These are phyloP conservation scores for Atractiella rhizophila DNA, from an alignment of 768 basidiomycete species.

Conservation along the genomic window DNA sequence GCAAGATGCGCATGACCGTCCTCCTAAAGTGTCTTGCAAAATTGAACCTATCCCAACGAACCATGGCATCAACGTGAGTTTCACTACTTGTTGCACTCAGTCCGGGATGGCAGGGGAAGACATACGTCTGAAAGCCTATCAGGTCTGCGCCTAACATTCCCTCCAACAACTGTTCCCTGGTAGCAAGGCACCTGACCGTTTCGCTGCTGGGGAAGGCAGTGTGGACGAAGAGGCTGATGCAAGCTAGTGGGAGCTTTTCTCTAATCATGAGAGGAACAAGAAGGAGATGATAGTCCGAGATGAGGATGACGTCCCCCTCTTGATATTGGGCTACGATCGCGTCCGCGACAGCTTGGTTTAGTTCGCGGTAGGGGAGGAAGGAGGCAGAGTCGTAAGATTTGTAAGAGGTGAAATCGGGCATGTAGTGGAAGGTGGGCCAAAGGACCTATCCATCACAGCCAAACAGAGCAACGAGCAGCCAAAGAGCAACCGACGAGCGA, in stretches of 20 bases:
- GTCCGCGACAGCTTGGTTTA: slow-evolving; percentile 65
- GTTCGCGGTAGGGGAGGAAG: slow-evolving; percentile 54
- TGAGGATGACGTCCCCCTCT: slow-evolving; percentile 52
- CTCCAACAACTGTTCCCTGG: slow-evolving; percentile 75
- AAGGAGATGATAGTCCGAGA: slow-evolving; percentile 80
- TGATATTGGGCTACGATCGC: slow-evolving; percentile 51
- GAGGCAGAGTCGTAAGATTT: slow-evolving; percentile 36
- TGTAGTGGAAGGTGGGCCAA: slow-evolving; percentile 95
- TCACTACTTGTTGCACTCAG: too few relatives aligned
- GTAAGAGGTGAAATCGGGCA: too few relatives aligned
- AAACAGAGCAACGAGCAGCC: too few relatives aligned
- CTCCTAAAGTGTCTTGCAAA: slow-evolving; percentile 86
- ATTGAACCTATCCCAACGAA: too few relatives aligned
- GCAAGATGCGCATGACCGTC: slow-evolving; percentile 79
- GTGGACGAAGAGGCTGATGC: slow-evolving; percentile 72
- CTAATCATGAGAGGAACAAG: slow-evolving; percentile 68
- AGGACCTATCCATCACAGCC: slow-evolving; percentile 23
- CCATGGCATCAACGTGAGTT: too few relatives aligned
- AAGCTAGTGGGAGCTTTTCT: slow-evolving; percentile 37
- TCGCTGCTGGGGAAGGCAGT: slow-evolving; percentile 94
- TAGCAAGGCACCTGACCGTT: slow-evolving; percentile 75
- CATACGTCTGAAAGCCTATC: slow-evolving; percentile 92
- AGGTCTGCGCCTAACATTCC: slow-evolving; percentile 95
- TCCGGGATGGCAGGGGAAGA: too few relatives aligned
- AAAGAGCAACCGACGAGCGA: too few relatives aligned